Conservation (phyloP, 1,139 yeast genomes). For the Debaryomyces subglobosus region DNA sequence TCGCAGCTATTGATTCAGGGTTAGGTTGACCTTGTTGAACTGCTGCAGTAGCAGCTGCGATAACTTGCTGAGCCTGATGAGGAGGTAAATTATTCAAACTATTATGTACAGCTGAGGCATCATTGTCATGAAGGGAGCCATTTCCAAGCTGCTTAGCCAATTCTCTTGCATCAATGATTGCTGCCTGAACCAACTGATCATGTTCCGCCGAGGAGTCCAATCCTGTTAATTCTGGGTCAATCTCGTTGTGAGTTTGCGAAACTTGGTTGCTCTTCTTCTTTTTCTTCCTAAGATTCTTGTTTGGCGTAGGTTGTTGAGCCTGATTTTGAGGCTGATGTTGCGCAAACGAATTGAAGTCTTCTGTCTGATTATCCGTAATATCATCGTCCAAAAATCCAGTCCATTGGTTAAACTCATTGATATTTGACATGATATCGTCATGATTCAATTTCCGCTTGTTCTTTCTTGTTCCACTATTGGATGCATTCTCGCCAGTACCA, state of each 20-base stretch:
- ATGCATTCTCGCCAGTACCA: slow-evolving; percentile 15
- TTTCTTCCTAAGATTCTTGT: slow-evolving; percentile 12
- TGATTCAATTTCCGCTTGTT: slow-evolving; percentile 19
- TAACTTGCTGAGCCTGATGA: slow-evolving; percentile 32
- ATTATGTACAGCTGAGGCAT: slow-evolving; percentile 12
- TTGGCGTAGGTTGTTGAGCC: slow-evolving; percentile 6
- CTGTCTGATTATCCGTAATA: slow-evolving; percentile 17
- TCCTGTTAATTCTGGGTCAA: slow-evolving; percentile 64
- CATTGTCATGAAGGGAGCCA: slow-evolving; percentile 20
- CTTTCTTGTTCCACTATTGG: slow-evolving; percentile 17
- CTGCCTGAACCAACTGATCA: slow-evolving; percentile 67
- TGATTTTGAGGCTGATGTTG: slow-evolving; percentile 1
- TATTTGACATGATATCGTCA: slow-evolving; percentile 38
- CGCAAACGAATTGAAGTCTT: slow-evolving; percentile 14
- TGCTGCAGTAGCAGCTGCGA: slow-evolving; percentile 29
- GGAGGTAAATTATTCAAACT: slow-evolving; percentile 23
- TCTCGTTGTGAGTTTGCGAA: slow-evolving; percentile 31
- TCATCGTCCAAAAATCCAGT: slow-evolving; percentile 54
- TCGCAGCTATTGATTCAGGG: slow-evolving; percentile 25
- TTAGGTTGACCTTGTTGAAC: slow-evolving; percentile 20
- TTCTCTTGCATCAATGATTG: slow-evolving; percentile 66
- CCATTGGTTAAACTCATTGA: slow-evolving; percentile 56
- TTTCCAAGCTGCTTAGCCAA: slow-evolving; percentile 53
- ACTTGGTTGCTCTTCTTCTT: slow-evolving; percentile 16
- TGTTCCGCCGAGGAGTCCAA: slow-evolving; percentile 53